Evolutionary conservation across 2,329 filamentous ascomycete species (phyloP), one percentile per base, ranked within the genome.

Genomic region (Trichoderma atroviride): DNA sequence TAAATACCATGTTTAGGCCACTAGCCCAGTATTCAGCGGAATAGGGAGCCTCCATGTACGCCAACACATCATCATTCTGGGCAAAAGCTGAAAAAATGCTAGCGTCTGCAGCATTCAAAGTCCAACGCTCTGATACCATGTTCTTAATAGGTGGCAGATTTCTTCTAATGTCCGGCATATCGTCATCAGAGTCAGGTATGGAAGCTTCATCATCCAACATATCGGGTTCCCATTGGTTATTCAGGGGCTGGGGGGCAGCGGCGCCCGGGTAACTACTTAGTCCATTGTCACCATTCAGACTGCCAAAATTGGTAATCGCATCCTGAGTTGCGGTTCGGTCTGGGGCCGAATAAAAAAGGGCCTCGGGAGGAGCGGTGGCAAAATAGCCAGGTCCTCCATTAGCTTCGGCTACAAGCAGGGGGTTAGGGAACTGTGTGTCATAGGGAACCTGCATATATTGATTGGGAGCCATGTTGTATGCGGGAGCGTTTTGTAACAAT

Each of bases 1-100:
- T 91, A 78, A 98, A 98, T 7, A 97, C 89, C 35, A 90, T 87
- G 16, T 93, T 91, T 13, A 93, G 95, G 72, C 91, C 90, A 3
- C 89, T 87, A 72, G 97, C 93, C 73, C 90, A 92, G 33, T 97
- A 82, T 37, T 96, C 94, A 50, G 90, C 91, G 37, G 87, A 88
- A 27, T 85, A 81, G 4, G 88, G 85, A 0, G 88, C 88, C 5
- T 91, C 90, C 52, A 85, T 84, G 74, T 94, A 94, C 2, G 86
- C 88, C 16, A 88, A 85, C 57, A 94, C 82, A 37, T 85, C 82
- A 67, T 85, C 81, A 43, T 83, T 83, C 19, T 83, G 78, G 0
- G 81, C 82, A 73, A 84, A 83, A 4, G 81, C 79, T 3, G 83
- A 82, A 73, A 87, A 88, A 5, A 83, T 82, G 69, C 85, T 80